Evolutionary conservation across 345 rosid genomes (phyloP).

Genomic region (Pugionium cornutum): DNA sequence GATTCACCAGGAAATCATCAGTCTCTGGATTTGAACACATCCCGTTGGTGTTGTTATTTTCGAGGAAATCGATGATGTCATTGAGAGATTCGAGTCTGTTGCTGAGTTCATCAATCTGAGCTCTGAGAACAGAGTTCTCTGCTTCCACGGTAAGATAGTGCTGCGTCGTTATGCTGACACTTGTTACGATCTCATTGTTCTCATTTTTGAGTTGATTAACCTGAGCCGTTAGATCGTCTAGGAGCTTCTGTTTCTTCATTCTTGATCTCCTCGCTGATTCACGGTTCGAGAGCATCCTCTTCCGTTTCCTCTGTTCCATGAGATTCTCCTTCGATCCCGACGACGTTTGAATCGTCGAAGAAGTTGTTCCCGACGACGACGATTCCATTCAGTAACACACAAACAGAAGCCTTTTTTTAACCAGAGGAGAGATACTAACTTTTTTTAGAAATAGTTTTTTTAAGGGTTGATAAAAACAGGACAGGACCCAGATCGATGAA

Average conservation of each 20-base stretch:
- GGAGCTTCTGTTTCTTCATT: slow-evolving; percentile 86
- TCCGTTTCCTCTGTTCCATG: slow-evolving; percentile 86
- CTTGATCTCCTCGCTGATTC: slow-evolving; percentile 96
- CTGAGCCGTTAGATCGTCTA: slow-evolving; percentile 75
- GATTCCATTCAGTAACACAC: slow-evolving; percentile 60
- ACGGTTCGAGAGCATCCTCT: slow-evolving; percentile 88
- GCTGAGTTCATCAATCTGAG: slow-evolving; percentile 68
- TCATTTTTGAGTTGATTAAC: slow-evolving; percentile 54
- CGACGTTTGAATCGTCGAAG: slow-evolving; percentile 57
- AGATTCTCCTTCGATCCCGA: slow-evolving; percentile 64
- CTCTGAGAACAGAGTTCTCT: slow-evolving; percentile 75
- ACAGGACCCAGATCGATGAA: slow-evolving; percentile 46
- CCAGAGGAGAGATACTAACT: slow-evolving; percentile 10
- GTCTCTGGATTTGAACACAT: slow-evolving; percentile 34
- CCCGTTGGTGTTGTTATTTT: slow-evolving; percentile 28
- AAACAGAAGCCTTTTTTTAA: background rate
- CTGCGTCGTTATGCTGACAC: slow-evolving; percentile 58
- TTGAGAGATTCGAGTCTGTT: slow-evolving; percentile 69
- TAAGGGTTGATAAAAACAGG: slow-evolving; percentile 1
- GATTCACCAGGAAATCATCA: slow-evolving; percentile 49
- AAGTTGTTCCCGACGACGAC: slow-evolving; percentile 58
- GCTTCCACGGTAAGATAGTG: slow-evolving; percentile 61
- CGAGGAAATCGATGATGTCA: slow-evolving; percentile 57
- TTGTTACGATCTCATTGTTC: slow-evolving; percentile 58
- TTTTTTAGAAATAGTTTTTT: background rate